Evolutionary conservation across 106 monocot genomes (phyloP).

Genomic region (Amphibolis antarctica): DNA sequence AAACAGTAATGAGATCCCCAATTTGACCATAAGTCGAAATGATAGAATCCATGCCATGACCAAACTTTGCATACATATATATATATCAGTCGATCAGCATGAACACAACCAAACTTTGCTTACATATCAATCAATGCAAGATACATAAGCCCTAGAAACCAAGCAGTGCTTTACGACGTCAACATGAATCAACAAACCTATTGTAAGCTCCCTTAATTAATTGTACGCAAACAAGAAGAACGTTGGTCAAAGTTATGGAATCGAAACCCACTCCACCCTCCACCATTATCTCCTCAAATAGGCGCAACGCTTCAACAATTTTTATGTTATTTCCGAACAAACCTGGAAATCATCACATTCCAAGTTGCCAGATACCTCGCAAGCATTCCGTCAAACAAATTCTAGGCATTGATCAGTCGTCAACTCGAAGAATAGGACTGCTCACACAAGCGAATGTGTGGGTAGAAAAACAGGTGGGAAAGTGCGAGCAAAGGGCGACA

Average conservation of each 20-base stretch:
- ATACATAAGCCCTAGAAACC: slow-evolving; percentile 41
- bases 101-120: slow-evolving; percentile 27
- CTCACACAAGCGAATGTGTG: slow-evolving; percentile 27
- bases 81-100: slow-evolving; percentile 26
- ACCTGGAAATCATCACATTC: slow-evolving; percentile 63
- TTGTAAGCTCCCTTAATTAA: slow-evolving; percentile 16
- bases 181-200: slow-evolving; percentile 39
- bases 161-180: slow-evolving; percentile 38
- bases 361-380: slow-evolving; percentile 41
- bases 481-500: too few species aligned
- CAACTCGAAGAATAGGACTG: too few species aligned
- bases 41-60: slow-evolving; percentile 43
- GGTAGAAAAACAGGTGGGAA: slow-evolving; percentile 26
- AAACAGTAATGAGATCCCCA: slow-evolving; percentile 10
- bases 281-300: slow-evolving; percentile 51
- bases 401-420: slow-evolving; percentile 17
- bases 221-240: slow-evolving; percentile 44
- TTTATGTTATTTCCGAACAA: slow-evolving; percentile 38
- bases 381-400: slow-evolving; percentile 29
- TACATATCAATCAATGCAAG: slow-evolving; percentile 60
- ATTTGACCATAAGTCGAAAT: slow-evolving; percentile 31
- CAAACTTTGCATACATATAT: slow-evolving; percentile 26
- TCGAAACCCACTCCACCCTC: slow-evolving; percentile 24
- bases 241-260: slow-evolving; percentile 37
- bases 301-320: slow-evolving; percentile 11